phyloP scores from a whole-genome alignment of 208 protist genomes.

The Wallacemonas sp. region DNA sequence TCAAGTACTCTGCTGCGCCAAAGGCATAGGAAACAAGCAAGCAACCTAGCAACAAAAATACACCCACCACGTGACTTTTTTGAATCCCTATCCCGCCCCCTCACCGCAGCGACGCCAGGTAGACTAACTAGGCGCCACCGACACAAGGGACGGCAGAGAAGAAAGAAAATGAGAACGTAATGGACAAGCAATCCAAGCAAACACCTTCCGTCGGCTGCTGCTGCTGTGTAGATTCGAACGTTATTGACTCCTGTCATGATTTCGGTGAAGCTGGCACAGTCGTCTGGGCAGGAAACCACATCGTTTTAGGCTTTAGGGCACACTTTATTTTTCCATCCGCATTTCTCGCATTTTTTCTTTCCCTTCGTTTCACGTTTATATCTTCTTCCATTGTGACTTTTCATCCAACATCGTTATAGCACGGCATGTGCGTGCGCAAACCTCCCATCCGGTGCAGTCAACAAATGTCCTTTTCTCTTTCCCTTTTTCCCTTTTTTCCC shows the following conservation, averaged over 20 bases:
- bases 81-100: too few species aligned
- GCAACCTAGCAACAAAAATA: not conserved
- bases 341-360: slow-evolving; percentile 5
- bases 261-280: too few species aligned
- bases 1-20: not conserved
- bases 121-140: too few species aligned
- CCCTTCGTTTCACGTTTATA: not conserved
- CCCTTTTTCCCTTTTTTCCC: slow-evolving; percentile 55
- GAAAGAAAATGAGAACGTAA: too few species aligned
- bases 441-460: slow-evolving; percentile 7
- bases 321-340: too few species aligned
- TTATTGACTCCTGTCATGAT: not conserved
- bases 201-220: too few species aligned
- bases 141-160: too few species aligned
- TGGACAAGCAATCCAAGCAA: too few species aligned
- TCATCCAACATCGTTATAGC: slow-evolving; percentile 37
- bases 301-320: slow-evolving; percentile 17
- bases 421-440: not conserved
- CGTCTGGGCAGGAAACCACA: too few species aligned
- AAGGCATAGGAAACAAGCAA: not conserved
- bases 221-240: not conserved
- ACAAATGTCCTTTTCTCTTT: slow-evolving; percentile 39
- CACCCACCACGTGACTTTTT: too few species aligned
- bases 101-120: too few species aligned
- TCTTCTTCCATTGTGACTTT: slow-evolving; percentile 20